These are phyloP conservation scores for Triangularia verruculosa DNA, from an alignment of 2,329 filamentous ascomycete genomes.

Conservation along the genomic window DNA sequence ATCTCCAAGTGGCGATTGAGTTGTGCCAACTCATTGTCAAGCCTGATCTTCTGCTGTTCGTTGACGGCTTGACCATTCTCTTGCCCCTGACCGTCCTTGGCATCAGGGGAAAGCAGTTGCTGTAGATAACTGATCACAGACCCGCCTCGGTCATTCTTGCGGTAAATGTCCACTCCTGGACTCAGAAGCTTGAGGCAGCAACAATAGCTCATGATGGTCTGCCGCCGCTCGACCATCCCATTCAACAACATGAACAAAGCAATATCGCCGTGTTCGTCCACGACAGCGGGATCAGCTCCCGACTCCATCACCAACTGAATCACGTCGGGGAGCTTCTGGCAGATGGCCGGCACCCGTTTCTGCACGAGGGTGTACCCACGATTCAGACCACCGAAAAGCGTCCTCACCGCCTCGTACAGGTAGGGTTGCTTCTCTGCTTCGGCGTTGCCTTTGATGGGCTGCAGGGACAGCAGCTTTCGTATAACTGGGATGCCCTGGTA, in stretches of 20 bases:
- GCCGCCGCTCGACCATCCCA: neutral
- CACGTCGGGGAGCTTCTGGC: neutral
- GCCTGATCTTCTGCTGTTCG: too few species aligned
- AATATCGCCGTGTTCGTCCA: neutral
- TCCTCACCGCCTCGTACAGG: neutral
- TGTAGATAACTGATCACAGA: neutral
- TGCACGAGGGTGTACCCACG: neutral
- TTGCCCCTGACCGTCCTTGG: neutral
- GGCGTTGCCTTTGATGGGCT: neutral
- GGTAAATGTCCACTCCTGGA: neutral
- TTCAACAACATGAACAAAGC: neutral
- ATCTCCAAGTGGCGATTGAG: neutral
- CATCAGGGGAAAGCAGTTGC: neutral
- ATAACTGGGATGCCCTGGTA: neutral
- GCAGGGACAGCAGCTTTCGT: neutral
- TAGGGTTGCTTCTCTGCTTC: neutral
- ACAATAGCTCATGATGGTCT: neutral
- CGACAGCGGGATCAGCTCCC: neutral
- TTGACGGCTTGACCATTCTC: neutral
- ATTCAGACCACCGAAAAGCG: neutral
- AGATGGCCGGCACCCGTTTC: neutral
- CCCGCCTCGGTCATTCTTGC: neutral
- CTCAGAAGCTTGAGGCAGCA: neutral
- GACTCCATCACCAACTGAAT: neutral
- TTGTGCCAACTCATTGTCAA: neutral